These are phyloP conservation scores for Falciphora oryzae DNA, from an alignment of 2,329 filamentous ascomycete species.

Conservation along the genomic window DNA sequence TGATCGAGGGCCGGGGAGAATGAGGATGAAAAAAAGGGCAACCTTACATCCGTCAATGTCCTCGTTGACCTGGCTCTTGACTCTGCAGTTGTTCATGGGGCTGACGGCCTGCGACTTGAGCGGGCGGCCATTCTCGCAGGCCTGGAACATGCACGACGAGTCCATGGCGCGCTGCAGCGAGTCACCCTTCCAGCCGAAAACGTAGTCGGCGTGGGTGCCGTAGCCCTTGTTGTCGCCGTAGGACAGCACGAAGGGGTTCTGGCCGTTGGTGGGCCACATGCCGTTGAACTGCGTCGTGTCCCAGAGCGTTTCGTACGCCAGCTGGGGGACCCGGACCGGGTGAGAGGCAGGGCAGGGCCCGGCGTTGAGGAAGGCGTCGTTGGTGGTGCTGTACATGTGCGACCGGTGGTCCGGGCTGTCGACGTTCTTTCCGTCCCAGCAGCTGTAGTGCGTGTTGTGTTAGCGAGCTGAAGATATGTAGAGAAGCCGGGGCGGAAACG, in stretches of 20 bases:
- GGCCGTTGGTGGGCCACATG: constrained; percentile 30
- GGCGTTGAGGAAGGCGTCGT: constrained; percentile 21
- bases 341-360: constrained; percentile 23
- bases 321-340: constrained; percentile 26
- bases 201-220: constrained; percentile 27
- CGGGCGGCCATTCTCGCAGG: constrained; percentile 25
- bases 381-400: constrained; percentile 24
- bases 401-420: constrained; percentile 45
- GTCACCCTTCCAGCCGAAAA: constrained; percentile 30
- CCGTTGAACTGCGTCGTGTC: constrained; percentile 33
- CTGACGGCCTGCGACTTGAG: constrained; percentile 27
- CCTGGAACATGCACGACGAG: constrained; percentile 25
- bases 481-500: constrained; percentile 12
- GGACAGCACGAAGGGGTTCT: constrained; percentile 24
- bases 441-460: constrained; percentile 21
- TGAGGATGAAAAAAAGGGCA: neutral
- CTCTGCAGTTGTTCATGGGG: constrained; percentile 27
- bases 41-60: constrained; percentile 26
- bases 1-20: too few relatives aligned
- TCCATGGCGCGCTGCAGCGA: constrained; percentile 27
- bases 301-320: constrained; percentile 40
- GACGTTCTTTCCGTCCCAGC: constrained; percentile 56
- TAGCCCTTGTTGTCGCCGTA: constrained; percentile 23
- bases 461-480: neutral
- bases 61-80: constrained; percentile 24